Percentiles rank a stretch among this genome's conserved stretches.
Evolutionary conservation across 140 eudicot genomes (phyloP).

Genomic region (Flaveria floridana): DNA sequence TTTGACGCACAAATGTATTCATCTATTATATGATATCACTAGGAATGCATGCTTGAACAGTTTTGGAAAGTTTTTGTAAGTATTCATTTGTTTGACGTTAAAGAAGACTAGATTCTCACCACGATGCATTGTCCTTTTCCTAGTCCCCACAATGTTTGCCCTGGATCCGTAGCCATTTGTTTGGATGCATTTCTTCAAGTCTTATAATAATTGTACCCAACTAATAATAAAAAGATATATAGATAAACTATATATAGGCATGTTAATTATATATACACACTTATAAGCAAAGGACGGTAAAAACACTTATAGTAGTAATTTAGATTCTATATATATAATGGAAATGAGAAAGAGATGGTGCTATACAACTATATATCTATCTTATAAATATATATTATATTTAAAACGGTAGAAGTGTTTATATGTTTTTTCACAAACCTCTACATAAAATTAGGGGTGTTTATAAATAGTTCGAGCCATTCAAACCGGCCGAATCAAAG

Average conservation of each 20-base stretch:
- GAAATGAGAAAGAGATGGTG: too few species aligned
- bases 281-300: too few species aligned
- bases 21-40: constrained; percentile 28
- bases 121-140: constrained; percentile 41
- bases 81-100: constrained; percentile 38
- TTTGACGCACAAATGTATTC: constrained; percentile 28
- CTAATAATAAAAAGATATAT: neutral
- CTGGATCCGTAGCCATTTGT: constrained; percentile 36
- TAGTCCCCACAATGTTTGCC: constrained; percentile 42
- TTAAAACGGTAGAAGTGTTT: too few species aligned
- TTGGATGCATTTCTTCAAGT: constrained; percentile 1
- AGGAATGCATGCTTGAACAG: constrained; percentile 34
- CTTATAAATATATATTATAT: too few species aligned
- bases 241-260: neutral
- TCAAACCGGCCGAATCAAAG: too few species aligned
- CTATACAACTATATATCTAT: too few species aligned
- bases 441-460: too few species aligned
- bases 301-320: too few species aligned
- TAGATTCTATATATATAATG: too few species aligned
- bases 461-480: too few species aligned
- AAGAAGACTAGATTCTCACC: constrained; percentile 41
- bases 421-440: too few species aligned
- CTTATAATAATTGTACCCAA: constrained; percentile 1
- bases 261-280: neutral
- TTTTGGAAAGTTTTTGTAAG: constrained; percentile 40